Percentiles rank a stretch among this genome's conserved stretches.
These are phyloP conservation scores for Tubosaeta sp. DNA, from an alignment of 768 basidiomycete genomes.

Conservation along the genomic window DNA sequence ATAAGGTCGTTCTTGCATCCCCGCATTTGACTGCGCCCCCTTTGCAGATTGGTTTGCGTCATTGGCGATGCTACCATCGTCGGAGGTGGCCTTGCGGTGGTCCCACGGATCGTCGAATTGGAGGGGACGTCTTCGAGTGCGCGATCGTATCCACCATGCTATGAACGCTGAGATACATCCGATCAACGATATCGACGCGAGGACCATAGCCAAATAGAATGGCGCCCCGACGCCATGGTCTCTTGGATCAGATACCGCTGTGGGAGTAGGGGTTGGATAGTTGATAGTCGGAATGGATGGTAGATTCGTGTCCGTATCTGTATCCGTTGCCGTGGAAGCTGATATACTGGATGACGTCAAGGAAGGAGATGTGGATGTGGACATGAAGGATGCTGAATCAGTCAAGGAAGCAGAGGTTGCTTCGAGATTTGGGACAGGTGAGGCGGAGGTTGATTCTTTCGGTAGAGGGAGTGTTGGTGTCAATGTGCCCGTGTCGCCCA, in stretches of 20 bases:
- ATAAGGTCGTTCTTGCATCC: constrained; percentile 19
- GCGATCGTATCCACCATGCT: constrained; percentile 45
- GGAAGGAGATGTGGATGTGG: background rate
- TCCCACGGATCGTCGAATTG: constrained; percentile 29
- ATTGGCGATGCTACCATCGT: background rate
- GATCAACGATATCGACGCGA: constrained; percentile 44
- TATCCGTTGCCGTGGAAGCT: constrained; percentile 4
- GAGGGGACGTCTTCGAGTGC: constrained; percentile 34
- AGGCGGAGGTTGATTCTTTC: constrained; percentile 1
- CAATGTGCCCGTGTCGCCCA: background rate
- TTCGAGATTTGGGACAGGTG: constrained; percentile 16
- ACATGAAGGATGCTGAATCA: background rate
- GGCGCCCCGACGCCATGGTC: constrained; percentile 31
- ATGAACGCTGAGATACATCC: constrained; percentile 44
- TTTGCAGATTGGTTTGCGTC: constrained; percentile 1
- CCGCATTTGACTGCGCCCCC: background rate
- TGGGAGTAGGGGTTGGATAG: constrained; percentile 22
- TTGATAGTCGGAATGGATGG: constrained; percentile 22
- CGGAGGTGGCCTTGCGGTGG: constrained; percentile 26
- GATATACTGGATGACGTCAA: constrained; percentile 9
- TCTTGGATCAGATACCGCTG: constrained; percentile 16
- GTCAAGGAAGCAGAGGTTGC: constrained; percentile 13
- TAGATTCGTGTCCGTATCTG: constrained; percentile 17
- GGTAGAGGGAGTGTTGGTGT: constrained; percentile 1
- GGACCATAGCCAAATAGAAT: constrained; percentile 48